These are phyloP conservation scores for Nicotiana otophora DNA, from an alignment of 257 asterid species.

Conservation along the genomic window DNA sequence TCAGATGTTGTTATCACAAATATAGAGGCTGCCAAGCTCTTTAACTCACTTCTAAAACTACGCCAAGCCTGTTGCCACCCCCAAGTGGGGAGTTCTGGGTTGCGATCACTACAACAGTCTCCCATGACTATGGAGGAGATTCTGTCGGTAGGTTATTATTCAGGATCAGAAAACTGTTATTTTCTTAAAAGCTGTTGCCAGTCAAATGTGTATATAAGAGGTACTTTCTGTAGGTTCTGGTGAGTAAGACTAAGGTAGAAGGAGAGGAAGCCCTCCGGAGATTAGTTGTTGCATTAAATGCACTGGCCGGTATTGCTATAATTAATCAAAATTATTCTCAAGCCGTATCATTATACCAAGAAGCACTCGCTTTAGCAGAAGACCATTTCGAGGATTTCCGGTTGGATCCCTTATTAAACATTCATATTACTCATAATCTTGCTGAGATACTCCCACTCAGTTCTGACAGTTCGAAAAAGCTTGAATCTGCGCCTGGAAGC, in stretches of 20 bases:
- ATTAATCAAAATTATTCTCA: slow-evolving; percentile 62
- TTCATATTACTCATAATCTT: slow-evolving; percentile 86
- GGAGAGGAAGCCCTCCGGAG: slow-evolving; percentile 94
- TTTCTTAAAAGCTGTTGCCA: slow-evolving; percentile 14
- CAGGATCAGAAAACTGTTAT: slow-evolving; percentile 13
- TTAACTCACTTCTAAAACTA: slow-evolving; percentile 91
- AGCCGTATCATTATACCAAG: slow-evolving; percentile 73
- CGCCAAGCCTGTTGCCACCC: slow-evolving; percentile 99
- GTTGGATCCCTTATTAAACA: slow-evolving; percentile 87
- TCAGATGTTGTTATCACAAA: slow-evolving; percentile 58
- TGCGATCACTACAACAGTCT: slow-evolving; percentile 85
- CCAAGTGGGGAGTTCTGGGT: slow-evolving; percentile 98
- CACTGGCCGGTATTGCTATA: slow-evolving; percentile 92
- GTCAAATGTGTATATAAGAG: slow-evolving; percentile 10
- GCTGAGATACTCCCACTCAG: slow-evolving; percentile 55
- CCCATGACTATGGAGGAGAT: slow-evolving; percentile 99
- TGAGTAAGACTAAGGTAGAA: slow-evolving; percentile 87
- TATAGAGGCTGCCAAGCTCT: slow-evolving; percentile 84
- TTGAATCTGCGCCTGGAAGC: slow-evolving; percentile 24
- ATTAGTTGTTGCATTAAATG: slow-evolving; percentile 83
- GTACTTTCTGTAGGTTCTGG: slow-evolving; percentile 60
- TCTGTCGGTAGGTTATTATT: slow-evolving; percentile 55
- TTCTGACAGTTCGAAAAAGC: slow-evolving; percentile 23
- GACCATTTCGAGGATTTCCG: slow-evolving; percentile 81
- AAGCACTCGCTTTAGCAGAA: slow-evolving; percentile 70